Conservation (phyloP, 164 flowering plant genomes). For the grape (Vitis vinifera) region ASM3070453v1 NC_081807.1:20613501-20614000, state of each 20-base stretch:
- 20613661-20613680: conserved; percentile 70
- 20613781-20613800: conserved; percentile 97
- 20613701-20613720: conserved; percentile 87
- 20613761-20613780: conserved; percentile 78
- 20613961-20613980: no score
- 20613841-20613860: conserved; percentile 60
- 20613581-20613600: conserved; percentile 63
- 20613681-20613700: conserved; percentile 82
- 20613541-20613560: conserved; percentile 60
- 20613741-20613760: conserved; percentile 64
- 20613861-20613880: conserved; percentile 82
- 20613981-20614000: no score
- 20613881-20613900: no score
- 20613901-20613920: no score
- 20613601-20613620: conserved; percentile 80
- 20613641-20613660: conserved; percentile 84
- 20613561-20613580: conserved; percentile 66
- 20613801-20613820: conserved; percentile 87
- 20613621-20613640: conserved; percentile 76
- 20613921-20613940: no score
- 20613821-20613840: conserved; percentile 74
- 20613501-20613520: conserved; percentile 61
- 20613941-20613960: no score
- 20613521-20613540: conserved; percentile 55
- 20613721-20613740: conserved; percentile 81